Evolutionary conservation across 108 stramenopile genomes (phyloP), one percentile per base, ranked within the genome.

Genomic region (Fistulifera solaris): DNA sequence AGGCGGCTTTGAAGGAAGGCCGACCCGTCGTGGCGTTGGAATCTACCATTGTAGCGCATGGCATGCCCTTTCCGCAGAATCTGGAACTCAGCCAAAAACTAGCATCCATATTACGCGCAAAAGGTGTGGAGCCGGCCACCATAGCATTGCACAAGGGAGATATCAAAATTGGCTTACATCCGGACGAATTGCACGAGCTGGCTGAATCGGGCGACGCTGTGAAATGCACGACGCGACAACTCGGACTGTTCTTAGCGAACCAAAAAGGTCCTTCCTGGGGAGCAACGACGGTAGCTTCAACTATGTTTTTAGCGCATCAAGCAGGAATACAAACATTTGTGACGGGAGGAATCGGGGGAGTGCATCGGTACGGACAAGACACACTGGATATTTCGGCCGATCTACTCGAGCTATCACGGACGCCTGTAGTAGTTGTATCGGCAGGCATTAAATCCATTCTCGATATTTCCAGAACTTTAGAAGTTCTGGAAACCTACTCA

Each of bases 61-160:
- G 99, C 1, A 95, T 99, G 94, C 99, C 99, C 5, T 98, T 75
- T 65, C 99, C 99, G 8, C 69, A 96, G 48, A 99, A 99, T 52
- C 58, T 95, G n/a, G 55, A 92, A 45, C 59, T 89, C 40, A 95
- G 94, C 2, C 55, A 59, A 25, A 79, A 80, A 22, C 66, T 90
- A 3, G 81, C 81, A 54, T 6, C 40, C 38, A 83, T 86, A 15
- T 45, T 90, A 19, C 61, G 77, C 14, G 16, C 39, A 4, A 26
- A 84, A 54, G 95, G 94, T 12, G 94, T 92, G 10, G 73, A 76
- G 21, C 98, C 98, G 1, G 95, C 95, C 15, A 98, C 98, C 16
- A 75, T 96, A 47, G 96, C 95, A 22, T 50, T 98, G 6, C 58
- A 81, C 44, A 61, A 95, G 56, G 96, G 96, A 17, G 59, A 75